Evolutionary conservation across 2,329 filamentous ascomycete species (phyloP).

Genomic region (Diaporthe amygdali): DNA sequence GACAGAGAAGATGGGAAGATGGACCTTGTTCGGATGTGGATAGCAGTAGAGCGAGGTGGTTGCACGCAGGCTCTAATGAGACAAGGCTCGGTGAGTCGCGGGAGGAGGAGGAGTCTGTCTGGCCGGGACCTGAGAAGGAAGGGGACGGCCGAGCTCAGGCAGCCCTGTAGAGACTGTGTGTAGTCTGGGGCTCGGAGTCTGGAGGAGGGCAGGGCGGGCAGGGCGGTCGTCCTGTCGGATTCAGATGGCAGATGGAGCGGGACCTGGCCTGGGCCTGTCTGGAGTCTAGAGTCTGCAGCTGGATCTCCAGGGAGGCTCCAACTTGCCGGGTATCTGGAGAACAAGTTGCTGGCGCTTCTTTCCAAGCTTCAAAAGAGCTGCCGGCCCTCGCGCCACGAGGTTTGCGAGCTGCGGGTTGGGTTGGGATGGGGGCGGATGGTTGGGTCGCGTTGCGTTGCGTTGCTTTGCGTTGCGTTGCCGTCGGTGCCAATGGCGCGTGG

Average conservation of each 20-base stretch:
- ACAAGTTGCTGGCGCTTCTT: background rate
- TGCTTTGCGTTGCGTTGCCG: background rate
- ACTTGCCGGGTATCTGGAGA: background rate
- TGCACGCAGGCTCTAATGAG: background rate
- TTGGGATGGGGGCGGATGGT: background rate
- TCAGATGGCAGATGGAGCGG: background rate
- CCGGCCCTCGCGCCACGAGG: background rate
- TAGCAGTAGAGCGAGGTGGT: background rate
- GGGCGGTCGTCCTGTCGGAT: background rate
- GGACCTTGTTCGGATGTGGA: background rate
- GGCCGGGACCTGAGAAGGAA: background rate
- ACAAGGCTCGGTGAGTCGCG: background rate
- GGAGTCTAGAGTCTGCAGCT: slow-evolving; percentile 1
- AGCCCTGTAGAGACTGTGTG: background rate
- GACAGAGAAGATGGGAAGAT: background rate
- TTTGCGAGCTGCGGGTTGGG: background rate
- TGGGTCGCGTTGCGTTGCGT: background rate
- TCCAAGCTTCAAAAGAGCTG: too few relatives aligned
- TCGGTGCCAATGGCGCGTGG: background rate
- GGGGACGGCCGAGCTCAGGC: background rate
- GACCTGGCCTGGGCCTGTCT: background rate
- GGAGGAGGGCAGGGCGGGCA: too few relatives aligned
- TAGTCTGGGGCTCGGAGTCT: background rate
- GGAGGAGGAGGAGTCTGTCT: background rate
- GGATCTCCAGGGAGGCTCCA: slow-evolving; percentile 6